Base-by-base conservation (phyloP, 2,329 filamentous ascomycete genomes). In the Nannizziopsis arthrosporioides region DNA sequence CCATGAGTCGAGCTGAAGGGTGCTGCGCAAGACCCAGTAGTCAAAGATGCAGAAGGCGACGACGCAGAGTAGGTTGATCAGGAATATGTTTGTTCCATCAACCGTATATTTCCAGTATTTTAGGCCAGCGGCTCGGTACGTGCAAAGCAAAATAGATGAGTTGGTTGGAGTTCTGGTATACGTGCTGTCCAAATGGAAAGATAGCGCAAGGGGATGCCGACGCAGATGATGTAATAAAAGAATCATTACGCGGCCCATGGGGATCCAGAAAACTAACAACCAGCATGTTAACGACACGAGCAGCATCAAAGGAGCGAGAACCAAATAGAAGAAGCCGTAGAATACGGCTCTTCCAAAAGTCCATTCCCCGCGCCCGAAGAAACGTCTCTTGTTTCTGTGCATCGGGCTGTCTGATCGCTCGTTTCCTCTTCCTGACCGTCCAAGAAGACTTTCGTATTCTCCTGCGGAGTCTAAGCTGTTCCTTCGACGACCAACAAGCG, bases 61-160 rank as follows among this genome's bases (percentile, higher is more conserved):
- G 14, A 98, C 78, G 10, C 80, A 84, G 70, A 96, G 86, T 49
- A 98, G 77, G 64, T 98, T 98, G 73, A 98, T 95, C 56, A 98
- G 79, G 69, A 98, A 96, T 62, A 98, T 94, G 68, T 98, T 98
- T 52, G 92, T 98, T 48, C 92, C 93, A 62, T 98, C 92, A 50
- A 98, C 75, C 3, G 92, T 98, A 68, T 98, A 98, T 69, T 98
- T 98, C 90, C 93, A 98, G 72, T 98, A 98, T 65, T 90, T 90
- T 56, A 81, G 74, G 10, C 92, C 92, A 10, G 93, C 90, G 38
- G 92, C 92, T 50, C 93, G 84, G 68, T 98, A 98, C 5, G 92
- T 98, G 74, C 92, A 98, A 31, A 98, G 75, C 14, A 98, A 73
- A 52, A 98, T 90, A 9, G 89, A 90, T 12, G 84, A 84, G 12